phyloP scores from a whole-genome alignment of 1,284 basidiomycete species.

The Cutaneotrichosporon sp. region DNA sequence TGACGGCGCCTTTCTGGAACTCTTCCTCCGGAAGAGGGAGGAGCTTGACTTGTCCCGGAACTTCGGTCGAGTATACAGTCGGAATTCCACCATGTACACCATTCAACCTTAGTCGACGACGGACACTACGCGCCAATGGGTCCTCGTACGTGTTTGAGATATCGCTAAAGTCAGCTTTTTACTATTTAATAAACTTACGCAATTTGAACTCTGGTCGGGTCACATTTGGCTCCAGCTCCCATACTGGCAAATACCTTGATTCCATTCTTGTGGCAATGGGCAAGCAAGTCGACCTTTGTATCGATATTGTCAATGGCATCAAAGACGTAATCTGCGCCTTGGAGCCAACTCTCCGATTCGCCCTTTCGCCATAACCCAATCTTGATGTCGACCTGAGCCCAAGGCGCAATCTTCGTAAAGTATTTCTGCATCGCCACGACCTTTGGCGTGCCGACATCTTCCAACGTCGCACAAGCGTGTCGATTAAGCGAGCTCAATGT shows the following conservation, averaged over 20 bases:
- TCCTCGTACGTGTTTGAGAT: slow-evolving; percentile 93
- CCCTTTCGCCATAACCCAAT: slow-evolving; percentile 78
- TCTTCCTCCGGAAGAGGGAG: slow-evolving; percentile 90
- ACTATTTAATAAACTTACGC: slow-evolving; percentile 46
- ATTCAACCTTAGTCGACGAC: slow-evolving; percentile 70
- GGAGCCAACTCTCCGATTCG: slow-evolving; percentile 65
- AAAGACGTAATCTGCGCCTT: slow-evolving; percentile 85
- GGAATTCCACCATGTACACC: slow-evolving; percentile 75
- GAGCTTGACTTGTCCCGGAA: slow-evolving; percentile 77
- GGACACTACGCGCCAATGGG: slow-evolving; percentile 86
- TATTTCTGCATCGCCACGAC: slow-evolving; percentile 75
- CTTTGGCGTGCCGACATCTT: slow-evolving; percentile 93
- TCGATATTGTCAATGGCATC: slow-evolving; percentile 97
- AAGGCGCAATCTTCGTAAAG: slow-evolving; percentile 67
- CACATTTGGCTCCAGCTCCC: slow-evolving; percentile 95
- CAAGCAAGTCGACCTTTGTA: slow-evolving; percentile 86
- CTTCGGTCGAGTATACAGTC: slow-evolving; percentile 96
- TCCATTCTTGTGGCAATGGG: slow-evolving; percentile 71
- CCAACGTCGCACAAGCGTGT: slow-evolving; percentile 85
- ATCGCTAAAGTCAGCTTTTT: slow-evolving; percentile 59
- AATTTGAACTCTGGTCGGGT: slow-evolving; percentile 93
- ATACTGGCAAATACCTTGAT: slow-evolving; percentile 94
- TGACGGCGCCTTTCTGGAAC: slow-evolving; percentile 82
- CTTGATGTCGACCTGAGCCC: slow-evolving; percentile 69
- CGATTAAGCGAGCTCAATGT: slow-evolving; percentile 89